Base-by-base conservation (phyloP, 192 early-diverging fungal genomes). In the Podila clonocystis region DNA sequence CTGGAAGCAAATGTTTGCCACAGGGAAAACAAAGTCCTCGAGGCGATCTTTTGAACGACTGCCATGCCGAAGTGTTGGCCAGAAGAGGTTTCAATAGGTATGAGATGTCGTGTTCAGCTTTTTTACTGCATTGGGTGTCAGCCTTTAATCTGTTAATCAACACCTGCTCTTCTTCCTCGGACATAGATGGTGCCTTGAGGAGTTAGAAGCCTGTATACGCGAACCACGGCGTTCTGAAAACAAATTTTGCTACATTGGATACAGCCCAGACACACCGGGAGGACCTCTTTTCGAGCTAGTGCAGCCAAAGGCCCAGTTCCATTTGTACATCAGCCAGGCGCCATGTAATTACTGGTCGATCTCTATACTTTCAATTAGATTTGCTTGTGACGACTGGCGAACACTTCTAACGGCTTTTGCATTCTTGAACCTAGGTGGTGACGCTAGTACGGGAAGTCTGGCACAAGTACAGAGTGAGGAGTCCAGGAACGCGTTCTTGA, bases 21-120 rank as follows among this genome's bases (percentile, higher is more conserved):
- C 73, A 82, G 34, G 83, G 76, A 50, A 89, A 91, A 76, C 84
- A 93, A 33, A 82, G 85, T 66, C 67, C 52, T 2, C 79, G 79
- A 33, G 95, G 95, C 30, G 90, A 91, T 61, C 48, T 87, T 7
- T 68, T 98, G 0, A 90, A 94, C 78, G 96, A 98, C 85, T 88
- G 87, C 72, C 96, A 98, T 82, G 96, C 95, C 3, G 96, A 98
- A 83, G 83, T 98, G 0, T 74, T 98, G n/a, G 92, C 94, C 33
- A 89, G 94, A 17, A 87, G 96, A 60, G 88, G 87, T 28, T 90
- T 98, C 65, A 72, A 93, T 33, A 88, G 85, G 90, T 95, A 89
- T 31, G 65, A 62, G 62, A 20, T 30, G 1, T 11, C 0, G 34
- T 11, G 9, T 36, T 36, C 34, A 33, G 1, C 24, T 12, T 36